Conservation (phyloP, 495 filamentous ascomycete genomes). For the Trichocladium uniseriatum region DNA sequence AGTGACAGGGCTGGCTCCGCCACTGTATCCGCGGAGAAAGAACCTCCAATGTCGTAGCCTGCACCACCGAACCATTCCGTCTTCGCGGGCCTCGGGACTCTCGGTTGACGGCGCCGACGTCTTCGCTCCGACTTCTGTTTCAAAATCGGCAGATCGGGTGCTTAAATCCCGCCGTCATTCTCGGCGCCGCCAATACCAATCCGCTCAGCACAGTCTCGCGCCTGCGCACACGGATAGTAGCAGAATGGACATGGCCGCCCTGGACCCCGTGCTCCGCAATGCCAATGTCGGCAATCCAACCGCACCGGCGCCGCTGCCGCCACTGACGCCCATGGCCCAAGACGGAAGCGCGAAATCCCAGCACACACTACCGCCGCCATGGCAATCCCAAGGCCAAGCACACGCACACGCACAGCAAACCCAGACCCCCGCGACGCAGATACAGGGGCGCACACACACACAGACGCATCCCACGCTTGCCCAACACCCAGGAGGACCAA, state of each 20-base stretch:
- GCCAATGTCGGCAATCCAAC: background rate
- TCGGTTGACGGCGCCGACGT: constrained; percentile 4
- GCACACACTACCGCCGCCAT: background rate
- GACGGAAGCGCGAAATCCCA: constrained; percentile 1
- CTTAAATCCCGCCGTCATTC: constrained; percentile 13
- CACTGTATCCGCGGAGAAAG: too few relatives aligned
- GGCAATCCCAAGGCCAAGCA: too few relatives aligned
- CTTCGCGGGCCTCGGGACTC: background rate
- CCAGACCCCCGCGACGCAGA: background rate
- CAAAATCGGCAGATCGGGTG: constrained; percentile 18
- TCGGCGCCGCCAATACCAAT: background rate
- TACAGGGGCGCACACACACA: background rate
- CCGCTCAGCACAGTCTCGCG: background rate
- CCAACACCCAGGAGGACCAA: too few relatives aligned
- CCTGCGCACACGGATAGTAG: background rate
- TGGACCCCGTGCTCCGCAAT: constrained; percentile 9
- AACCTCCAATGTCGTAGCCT: too few relatives aligned
- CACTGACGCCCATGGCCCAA: background rate
- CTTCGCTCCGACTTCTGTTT: background rate
- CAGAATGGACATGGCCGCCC: constrained; percentile 3
- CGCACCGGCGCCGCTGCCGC: background rate
- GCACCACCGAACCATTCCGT: too few relatives aligned
- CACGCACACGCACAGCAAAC: background rate
- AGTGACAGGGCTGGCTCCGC: background rate
- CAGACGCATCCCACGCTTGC: too few relatives aligned